These are phyloP conservation scores for Venturia pyrina DNA, from an alignment of 2,329 filamentous ascomycete genomes.

Conservation along the genomic window DNA sequence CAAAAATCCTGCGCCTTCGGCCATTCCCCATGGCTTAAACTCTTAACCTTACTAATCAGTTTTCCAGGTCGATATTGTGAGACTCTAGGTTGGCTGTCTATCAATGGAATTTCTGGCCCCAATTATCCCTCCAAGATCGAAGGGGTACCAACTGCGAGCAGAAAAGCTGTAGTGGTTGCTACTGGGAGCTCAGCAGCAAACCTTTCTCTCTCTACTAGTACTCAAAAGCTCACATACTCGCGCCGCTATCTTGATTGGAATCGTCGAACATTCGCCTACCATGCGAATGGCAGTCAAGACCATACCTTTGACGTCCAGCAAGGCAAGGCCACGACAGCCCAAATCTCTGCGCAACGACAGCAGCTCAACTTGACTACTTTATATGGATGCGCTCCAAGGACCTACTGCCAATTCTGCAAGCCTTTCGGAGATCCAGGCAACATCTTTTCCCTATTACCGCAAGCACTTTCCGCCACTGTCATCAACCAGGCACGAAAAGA, in stretches of 20 bases:
- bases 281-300: conserved; percentile 42
- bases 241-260: conserved; percentile 62
- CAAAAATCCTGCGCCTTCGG: neutral
- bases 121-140: conserved; percentile 33
- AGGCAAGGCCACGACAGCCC: conserved; percentile 36
- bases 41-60: neutral
- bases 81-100: conserved; percentile 57
- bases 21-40: neutral
- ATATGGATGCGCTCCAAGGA: conserved; percentile 51
- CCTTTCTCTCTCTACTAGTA: conserved; percentile 24
- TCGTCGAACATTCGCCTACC: conserved; percentile 53
- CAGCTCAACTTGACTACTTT: conserved; percentile 46
- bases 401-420: conserved; percentile 48
- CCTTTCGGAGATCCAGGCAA: conserved; percentile 43
- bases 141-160: conserved; percentile 34
- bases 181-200: conserved; percentile 25
- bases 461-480: conserved; percentile 42
- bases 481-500: conserved; percentile 42
- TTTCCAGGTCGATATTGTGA: conserved; percentile 44
- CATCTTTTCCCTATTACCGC: conserved; percentile 45
- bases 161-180: conserved; percentile 25
- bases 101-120: conserved; percentile 45
- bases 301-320: conserved; percentile 39
- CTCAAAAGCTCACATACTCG: conserved; percentile 36
- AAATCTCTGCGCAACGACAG: conserved; percentile 42